phyloP scores from a whole-genome alignment of 305 asterid genomes.

The Euphrasia arctica region DNA sequence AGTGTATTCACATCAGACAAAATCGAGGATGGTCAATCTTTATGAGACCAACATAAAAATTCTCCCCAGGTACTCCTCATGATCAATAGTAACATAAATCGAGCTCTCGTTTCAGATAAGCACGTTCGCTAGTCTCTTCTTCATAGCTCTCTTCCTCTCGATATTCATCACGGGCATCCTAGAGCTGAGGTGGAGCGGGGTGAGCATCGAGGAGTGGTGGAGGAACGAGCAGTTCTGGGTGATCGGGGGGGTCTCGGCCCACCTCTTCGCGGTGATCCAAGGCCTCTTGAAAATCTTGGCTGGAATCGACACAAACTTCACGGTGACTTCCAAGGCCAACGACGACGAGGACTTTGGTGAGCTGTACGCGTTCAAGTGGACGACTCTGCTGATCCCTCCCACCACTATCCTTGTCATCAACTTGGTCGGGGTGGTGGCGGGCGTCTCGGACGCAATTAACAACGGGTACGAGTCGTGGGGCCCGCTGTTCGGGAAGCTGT shows the following conservation, averaged over 20 bases:
- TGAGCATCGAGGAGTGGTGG: constrained; percentile 69
- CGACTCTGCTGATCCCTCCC: constrained; percentile 63
- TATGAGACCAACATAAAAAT: no score
- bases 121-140: constrained; percentile 62
- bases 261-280: constrained; percentile 65
- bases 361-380: constrained; percentile 67
- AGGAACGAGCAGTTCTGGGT: constrained; percentile 75
- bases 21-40: no score
- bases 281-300: constrained; percentile 66
- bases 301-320: constrained; percentile 61
- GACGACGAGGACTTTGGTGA: constrained; percentile 60
- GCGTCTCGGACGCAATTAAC: constrained; percentile 59
- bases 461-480: constrained; percentile 74
- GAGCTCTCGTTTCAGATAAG: constrained; percentile 40
- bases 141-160: constrained; percentile 57
- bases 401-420: constrained; percentile 56
- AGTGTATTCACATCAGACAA: no score
- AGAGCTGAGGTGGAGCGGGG: constrained; percentile 69
- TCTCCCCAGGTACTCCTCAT: not conserved
- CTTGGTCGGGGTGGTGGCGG: constrained; percentile 62
- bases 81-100: not conserved
- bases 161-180: constrained; percentile 61
- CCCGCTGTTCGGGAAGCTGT: constrained; percentile 53
- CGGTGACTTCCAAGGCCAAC: constrained; percentile 63
- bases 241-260: constrained; percentile 67